Evolutionary conservation across 2,329 filamentous ascomycete genomes (phyloP).

Genomic region (Trichoderma harzianum): DNA sequence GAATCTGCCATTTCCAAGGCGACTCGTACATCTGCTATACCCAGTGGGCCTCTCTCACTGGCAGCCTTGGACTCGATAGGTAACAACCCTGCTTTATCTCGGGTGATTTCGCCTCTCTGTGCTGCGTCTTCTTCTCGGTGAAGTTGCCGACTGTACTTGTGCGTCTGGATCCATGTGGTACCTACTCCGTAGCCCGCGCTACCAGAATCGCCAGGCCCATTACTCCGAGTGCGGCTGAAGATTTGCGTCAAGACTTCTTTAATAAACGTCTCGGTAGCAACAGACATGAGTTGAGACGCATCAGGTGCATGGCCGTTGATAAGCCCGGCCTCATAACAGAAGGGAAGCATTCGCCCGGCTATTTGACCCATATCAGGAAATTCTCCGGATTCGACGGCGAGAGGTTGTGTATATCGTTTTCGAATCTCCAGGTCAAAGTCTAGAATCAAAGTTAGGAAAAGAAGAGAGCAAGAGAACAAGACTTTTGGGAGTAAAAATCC

Average conservation of each 20-base stretch:
- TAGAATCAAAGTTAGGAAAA: constrained; percentile 31
- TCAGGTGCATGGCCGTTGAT: constrained; percentile 57
- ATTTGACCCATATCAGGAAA: constrained; percentile 64
- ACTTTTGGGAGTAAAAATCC: background rate
- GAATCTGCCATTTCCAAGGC: constrained; percentile 72
- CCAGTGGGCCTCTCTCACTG: constrained; percentile 66
- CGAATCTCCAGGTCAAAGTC: constrained; percentile 65
- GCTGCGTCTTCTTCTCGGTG: constrained; percentile 71
- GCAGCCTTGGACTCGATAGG: constrained; percentile 78
- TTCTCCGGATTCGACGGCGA: constrained; percentile 66
- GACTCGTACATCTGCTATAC: constrained; percentile 74
- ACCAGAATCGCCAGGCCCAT: constrained; percentile 60
- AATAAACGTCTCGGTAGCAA: constrained; percentile 64
- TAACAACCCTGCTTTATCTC: constrained; percentile 73
- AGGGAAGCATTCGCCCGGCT: constrained; percentile 62
- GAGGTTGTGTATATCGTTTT: constrained; percentile 61
- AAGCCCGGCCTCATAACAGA: constrained; percentile 65
- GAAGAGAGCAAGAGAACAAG: background rate
- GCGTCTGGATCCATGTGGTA: constrained; percentile 71
- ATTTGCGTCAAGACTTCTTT: constrained; percentile 63
- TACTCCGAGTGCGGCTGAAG: constrained; percentile 62
- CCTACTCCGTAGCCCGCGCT: constrained; percentile 62
- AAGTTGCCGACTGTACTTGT: constrained; percentile 72
- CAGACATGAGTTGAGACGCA: constrained; percentile 60
- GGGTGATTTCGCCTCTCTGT: constrained; percentile 67